Evolutionary conservation across 139 green algal genomes (phyloP), one percentile per base, ranked within the genome.

Genomic region (Chlamydomonas sp.): DNA sequence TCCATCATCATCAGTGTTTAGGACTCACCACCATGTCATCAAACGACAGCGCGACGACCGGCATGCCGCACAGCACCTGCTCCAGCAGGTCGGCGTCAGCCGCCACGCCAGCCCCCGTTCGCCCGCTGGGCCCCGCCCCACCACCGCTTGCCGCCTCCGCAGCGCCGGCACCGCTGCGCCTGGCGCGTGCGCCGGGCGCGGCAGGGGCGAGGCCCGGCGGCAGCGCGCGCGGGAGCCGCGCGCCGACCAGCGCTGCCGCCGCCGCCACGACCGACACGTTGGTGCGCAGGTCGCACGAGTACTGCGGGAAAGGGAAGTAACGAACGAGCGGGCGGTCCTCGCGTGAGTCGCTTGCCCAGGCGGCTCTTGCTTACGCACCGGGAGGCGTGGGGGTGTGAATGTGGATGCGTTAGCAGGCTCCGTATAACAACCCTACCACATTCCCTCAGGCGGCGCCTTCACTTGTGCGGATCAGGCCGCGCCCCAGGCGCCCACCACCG

Each of bases 11-110:
- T n/a, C n/a, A n/a, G n/a, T n/a, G n/a, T n/a, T n/a, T n/a, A n/a
- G n/a, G n/a, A 65, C 74, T 47, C 80, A 95, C 88, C 65, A 83
- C 69, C 89, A 96, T 93, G 71, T 90, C 34, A 28, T 88, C 81
- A 68, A 96, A 96, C 5, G 79, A 70, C n/a, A 96, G 65, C 30
- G 79, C 75, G 22, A 95, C 10, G 61, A 96, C 71, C 16, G 89
- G 87, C 43, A 73, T 65, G 1, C 90, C 90, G 1, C 77, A 39
- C 43, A 96, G 75, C 58, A 96, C 72, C 31, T 54, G 38, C 5
- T 70, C 70, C 73, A 96, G 49, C n/a, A 76, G 71, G 69, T 95
- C 87, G 13, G 35, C 31, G 34, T 62, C 48, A 31, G 71, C 73
- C 60, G 74, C 48, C 10, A 63, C 58, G 39, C 38, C 67, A 2